Conservation (phyloP, 1,284 basidiomycete genomes). For the Clitocybe nebularis region DNA sequence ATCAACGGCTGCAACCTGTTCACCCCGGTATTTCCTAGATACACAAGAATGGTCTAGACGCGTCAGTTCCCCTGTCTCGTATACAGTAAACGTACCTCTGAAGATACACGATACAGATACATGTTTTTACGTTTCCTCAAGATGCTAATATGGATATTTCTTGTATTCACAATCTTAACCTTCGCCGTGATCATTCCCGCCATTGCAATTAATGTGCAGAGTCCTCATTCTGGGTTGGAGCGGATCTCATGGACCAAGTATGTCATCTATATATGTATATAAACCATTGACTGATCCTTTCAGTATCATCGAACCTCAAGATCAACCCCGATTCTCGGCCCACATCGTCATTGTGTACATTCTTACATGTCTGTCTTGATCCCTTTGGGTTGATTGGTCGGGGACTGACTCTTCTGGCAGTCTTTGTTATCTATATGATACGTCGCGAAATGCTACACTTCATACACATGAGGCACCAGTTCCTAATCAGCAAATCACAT, state of each 20-base stretch:
- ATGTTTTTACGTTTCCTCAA: constrained; percentile 68
- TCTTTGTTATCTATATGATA: constrained; percentile 71
- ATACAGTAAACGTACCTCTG: too few species aligned
- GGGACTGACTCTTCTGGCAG: constrained; percentile 26
- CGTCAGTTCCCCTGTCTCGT: constrained; percentile 37
- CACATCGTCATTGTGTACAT: constrained; percentile 46
- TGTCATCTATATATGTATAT: constrained; percentile 12
- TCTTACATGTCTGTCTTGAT: constrained; percentile 35
- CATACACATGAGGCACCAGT: constrained; percentile 63
- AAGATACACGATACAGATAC: too few species aligned
- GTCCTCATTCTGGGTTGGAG: constrained; percentile 30
- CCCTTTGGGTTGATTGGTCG: constrained; percentile 3
- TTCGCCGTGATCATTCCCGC: constrained; percentile 61
- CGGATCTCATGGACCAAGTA: constrained; percentile 48
- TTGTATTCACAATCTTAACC: constrained; percentile 59
- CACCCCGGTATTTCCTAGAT: constrained; percentile 32
- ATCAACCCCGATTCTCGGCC: constrained; percentile 40
- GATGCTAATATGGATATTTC: constrained; percentile 62
- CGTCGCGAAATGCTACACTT: constrained; percentile 64
- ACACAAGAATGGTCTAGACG: constrained; percentile 65
- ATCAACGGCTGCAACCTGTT: constrained; percentile 1
- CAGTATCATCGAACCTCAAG: constrained; percentile 32
- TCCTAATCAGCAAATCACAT: constrained; percentile 63
- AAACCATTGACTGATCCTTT: neutral
- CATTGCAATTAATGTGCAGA: constrained; percentile 45